phyloP scores from a whole-genome alignment of 1,284 basidiomycete genomes.

The Boletus mariae region DNA sequence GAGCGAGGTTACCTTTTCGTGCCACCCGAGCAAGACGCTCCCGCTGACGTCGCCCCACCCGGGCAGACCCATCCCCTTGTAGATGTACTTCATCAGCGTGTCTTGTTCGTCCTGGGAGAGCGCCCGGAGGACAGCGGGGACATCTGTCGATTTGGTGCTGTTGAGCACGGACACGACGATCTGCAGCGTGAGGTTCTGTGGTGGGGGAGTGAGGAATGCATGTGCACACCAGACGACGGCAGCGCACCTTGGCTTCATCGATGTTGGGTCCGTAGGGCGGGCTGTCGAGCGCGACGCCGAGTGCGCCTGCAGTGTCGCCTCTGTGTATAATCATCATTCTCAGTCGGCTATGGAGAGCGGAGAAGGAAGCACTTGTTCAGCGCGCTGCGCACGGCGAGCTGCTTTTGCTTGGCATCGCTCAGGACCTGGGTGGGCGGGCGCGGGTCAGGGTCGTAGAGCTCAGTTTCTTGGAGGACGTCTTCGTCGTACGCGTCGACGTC shows the following conservation, averaged over 20 bases:
- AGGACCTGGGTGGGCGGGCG: conserved; percentile 73
- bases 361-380: conserved; percentile 63
- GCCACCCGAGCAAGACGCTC: conserved; percentile 70
- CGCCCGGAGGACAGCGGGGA: conserved; percentile 71
- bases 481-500: conserved; percentile 94
- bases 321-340: conserved; percentile 32
- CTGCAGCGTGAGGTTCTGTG: conserved; percentile 72
- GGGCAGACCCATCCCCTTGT: conserved; percentile 91
- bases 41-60: conserved; percentile 83
- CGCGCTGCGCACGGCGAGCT: conserved; percentile 66
- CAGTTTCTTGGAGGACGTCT: conserved; percentile 80
- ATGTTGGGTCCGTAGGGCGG: conserved; percentile 71
- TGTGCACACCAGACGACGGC: neutral
- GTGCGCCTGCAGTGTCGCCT: conserved; percentile 72
- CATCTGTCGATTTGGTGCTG: conserved; percentile 90
- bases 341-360: neutral
- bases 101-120: conserved; percentile 84
- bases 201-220: neutral
- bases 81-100: conserved; percentile 96
- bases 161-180: conserved; percentile 92
- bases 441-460: conserved; percentile 86
- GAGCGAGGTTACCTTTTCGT: conserved; percentile 23
- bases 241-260: conserved; percentile 85
- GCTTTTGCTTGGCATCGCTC: conserved; percentile 74
- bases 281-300: conserved; percentile 67